These are phyloP conservation scores for Suhomyces atakaporum DNA, from an alignment of 1,139 yeast genomes.

Conservation along the genomic window DNA sequence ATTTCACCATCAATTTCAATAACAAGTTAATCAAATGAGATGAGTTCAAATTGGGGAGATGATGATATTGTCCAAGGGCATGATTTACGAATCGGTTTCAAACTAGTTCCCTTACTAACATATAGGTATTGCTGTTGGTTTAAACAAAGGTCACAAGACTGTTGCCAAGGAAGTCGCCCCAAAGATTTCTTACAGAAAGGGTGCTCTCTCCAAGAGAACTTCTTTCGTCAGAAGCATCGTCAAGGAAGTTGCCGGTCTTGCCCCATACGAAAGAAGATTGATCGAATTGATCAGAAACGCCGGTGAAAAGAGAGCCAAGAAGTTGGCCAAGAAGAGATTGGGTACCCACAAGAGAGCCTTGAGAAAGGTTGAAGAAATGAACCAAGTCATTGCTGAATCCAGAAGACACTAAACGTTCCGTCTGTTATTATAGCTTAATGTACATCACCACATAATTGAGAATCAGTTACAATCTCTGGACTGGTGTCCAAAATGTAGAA, in stretches of 20 bases:
- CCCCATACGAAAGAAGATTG: slow-evolving; percentile 99
- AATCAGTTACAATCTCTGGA: background rate
- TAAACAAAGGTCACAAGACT: slow-evolving; percentile 99
- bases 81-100: too few relatives aligned
- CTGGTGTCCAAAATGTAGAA: background rate
- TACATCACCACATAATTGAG: slow-evolving; percentile 16
- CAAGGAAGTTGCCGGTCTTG: slow-evolving; percentile 97
- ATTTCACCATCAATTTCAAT: too few relatives aligned
- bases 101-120: slow-evolving; percentile 30
- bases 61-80: too few relatives aligned
- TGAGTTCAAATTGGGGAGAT: background rate
- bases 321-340: slow-evolving; percentile 99
- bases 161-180: slow-evolving; percentile 90
- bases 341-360: slow-evolving; percentile 99
- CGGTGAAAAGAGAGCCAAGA: slow-evolving; percentile 99
- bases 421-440: slow-evolving; percentile 14
- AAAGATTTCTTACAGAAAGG: slow-evolving; percentile 96
- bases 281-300: slow-evolving; percentile 99
- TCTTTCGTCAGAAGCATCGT: slow-evolving; percentile 92
- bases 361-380: slow-evolving; percentile 99
- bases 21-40: slow-evolving; percentile 1
- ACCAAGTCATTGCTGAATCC: slow-evolving; percentile 94
- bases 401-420: slow-evolving; percentile 63
- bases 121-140: slow-evolving; percentile 93
- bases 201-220: slow-evolving; percentile 95